These are phyloP conservation scores for Elsinoe perseae DNA, from an alignment of 2,329 filamentous ascomycete genomes.

Conservation along the genomic window DNA sequence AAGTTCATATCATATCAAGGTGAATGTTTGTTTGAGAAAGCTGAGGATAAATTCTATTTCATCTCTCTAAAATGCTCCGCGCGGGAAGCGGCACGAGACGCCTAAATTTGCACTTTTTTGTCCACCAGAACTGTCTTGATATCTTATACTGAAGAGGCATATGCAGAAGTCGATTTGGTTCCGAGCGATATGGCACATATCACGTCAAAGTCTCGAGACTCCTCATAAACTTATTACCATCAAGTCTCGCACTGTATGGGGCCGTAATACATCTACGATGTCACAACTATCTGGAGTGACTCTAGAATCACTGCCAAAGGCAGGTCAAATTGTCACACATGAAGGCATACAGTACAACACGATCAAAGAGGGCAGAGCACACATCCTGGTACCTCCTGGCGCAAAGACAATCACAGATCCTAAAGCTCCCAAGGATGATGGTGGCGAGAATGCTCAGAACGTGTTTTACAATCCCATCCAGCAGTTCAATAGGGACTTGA, in stretches of 20 bases:
- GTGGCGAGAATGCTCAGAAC: constrained; percentile 57
- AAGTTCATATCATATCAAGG: too few relatives aligned
- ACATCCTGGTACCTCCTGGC: constrained; percentile 55
- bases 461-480: constrained; percentile 99
- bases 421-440: constrained; percentile 41
- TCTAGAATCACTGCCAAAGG: constrained; percentile 22
- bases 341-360: constrained; percentile 39
- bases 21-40: too few relatives aligned
- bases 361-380: constrained; percentile 59
- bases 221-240: not conserved
- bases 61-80: not conserved
- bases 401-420: constrained; percentile 43
- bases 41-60: too few relatives aligned
- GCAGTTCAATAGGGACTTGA: constrained; percentile 95
- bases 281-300: not conserved
- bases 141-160: not conserved
- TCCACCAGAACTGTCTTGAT: not conserved
- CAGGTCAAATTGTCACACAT: constrained; percentile 29
- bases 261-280: not conserved
- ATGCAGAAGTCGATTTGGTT: not conserved
- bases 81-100: not conserved
- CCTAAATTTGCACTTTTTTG: constrained; percentile 1
- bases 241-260: too few relatives aligned
- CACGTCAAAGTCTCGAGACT: not conserved
- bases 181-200: not conserved